phyloP scores from a whole-genome alignment of 805 yeast genomes.

The Clavispora carvajalis region DNA sequence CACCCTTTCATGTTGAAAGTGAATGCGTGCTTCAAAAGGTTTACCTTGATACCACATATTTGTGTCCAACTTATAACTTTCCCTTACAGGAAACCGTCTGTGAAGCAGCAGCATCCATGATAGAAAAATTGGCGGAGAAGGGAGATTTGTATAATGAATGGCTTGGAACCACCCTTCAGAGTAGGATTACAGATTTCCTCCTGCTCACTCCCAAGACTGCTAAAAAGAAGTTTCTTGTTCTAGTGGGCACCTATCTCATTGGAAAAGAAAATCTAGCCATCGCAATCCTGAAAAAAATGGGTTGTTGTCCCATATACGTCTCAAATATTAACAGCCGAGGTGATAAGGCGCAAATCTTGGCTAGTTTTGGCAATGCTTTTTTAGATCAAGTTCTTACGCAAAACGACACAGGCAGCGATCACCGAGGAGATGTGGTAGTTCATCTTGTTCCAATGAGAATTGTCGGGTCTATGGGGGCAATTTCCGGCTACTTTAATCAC shows the following conservation, averaged over 20 bases:
- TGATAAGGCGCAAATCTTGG: slow-evolving; percentile 37
- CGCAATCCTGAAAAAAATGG: slow-evolving; percentile 47
- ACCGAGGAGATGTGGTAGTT: slow-evolving; percentile 40
- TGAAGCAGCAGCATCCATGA: slow-evolving; percentile 50
- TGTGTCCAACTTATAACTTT: slow-evolving; percentile 67
- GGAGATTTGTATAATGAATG: slow-evolving; percentile 22
- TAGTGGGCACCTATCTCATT: slow-evolving; percentile 85
- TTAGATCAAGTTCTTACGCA: slow-evolving; percentile 24
- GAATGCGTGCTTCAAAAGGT: slow-evolving; percentile 46
- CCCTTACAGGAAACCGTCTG: slow-evolving; percentile 75
- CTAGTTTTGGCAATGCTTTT: slow-evolving; percentile 42
- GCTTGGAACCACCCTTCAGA: slow-evolving; percentile 32
- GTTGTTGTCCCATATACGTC: slow-evolving; percentile 50
- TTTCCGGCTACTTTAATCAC: slow-evolving; percentile 46
- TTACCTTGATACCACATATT: slow-evolving; percentile 88
- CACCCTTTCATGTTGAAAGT: slow-evolving; percentile 12
- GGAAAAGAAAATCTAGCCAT: slow-evolving; percentile 89
- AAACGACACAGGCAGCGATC: slow-evolving; percentile 25
- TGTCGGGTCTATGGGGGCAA: slow-evolving; percentile 37
- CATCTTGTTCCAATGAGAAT: slow-evolving; percentile 73
- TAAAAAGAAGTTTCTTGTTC: slow-evolving; percentile 44
- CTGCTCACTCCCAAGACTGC: slow-evolving; percentile 8
- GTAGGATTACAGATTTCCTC: slow-evolving; percentile 36
- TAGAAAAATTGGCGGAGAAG: slow-evolving; percentile 25
- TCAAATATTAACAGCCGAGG: slow-evolving; percentile 41